A percentile compares a stretch with the other conserved stretches of the same genome.
phyloP scores from a whole-genome alignment of 176 grass and related monocot genomes.

The Ensete glaucum region DNA sequence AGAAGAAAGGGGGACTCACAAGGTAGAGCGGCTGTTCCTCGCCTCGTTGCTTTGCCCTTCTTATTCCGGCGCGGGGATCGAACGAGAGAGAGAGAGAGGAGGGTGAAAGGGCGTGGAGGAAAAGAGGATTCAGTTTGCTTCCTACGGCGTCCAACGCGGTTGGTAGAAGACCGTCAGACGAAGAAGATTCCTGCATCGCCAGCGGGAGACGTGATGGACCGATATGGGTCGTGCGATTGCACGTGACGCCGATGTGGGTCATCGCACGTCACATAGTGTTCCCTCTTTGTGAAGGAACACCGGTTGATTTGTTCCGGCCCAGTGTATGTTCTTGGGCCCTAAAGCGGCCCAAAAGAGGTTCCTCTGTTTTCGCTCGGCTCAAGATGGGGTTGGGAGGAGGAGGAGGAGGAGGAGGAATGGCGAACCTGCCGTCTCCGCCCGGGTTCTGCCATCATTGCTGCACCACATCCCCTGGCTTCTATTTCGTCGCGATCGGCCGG shows the following conservation, averaged over 20 bases:
- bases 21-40: neutral
- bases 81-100: neutral
- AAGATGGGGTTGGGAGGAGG: conserved; percentile 57
- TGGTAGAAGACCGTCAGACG: no score
- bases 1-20: neutral
- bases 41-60: neutral
- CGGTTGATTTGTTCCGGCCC: no score
- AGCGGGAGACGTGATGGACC: no score
- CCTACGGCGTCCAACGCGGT: neutral
- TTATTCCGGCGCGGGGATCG: neutral
- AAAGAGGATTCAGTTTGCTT: neutral
- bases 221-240: no score
- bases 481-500: neutral
- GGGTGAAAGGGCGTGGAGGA: neutral
- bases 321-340: neutral
- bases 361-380: neutral
- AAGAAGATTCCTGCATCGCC: no score
- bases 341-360: no score
- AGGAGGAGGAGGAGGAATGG: conserved; percentile 57
- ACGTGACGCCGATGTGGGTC: no score
- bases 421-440: conserved; percentile 67
- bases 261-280: no score
- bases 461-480: neutral
- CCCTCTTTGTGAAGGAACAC: no score
- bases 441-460: conserved; percentile 50